Percentiles rank a stretch among this genome's conserved stretches.
These are phyloP conservation scores for Ceratopteris richardii DNA, from an alignment of 75 land plant species.

Conservation along the genomic window DNA sequence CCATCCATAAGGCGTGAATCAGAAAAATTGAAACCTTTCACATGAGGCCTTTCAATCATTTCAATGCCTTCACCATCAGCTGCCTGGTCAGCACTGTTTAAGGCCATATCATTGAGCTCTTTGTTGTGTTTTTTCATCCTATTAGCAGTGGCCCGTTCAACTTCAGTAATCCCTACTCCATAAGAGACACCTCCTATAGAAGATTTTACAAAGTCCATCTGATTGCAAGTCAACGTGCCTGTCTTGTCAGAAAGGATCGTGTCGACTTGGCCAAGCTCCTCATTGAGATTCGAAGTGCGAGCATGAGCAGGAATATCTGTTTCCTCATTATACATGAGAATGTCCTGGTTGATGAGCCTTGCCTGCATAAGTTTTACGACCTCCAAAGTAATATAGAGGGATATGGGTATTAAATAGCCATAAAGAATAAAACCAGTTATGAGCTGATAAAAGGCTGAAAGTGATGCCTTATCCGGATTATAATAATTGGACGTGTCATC, in stretches of 20 bases:
- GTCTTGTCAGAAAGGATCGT: constrained; percentile 64
- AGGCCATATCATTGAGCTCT: constrained; percentile 8
- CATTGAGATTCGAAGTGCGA: constrained; percentile 61
- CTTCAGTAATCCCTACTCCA: constrained; percentile 49
- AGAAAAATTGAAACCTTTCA: constrained; percentile 56
- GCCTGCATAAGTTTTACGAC: constrained; percentile 60
- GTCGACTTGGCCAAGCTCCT: constrained; percentile 71
- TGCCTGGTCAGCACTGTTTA: neutral
- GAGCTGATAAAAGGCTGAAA: constrained; percentile 44
- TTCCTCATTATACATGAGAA: constrained; percentile 48
- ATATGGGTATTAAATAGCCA: constrained; percentile 63
- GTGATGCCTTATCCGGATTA: constrained; percentile 24
- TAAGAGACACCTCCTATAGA: constrained; percentile 54
- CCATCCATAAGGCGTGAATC: constrained; percentile 50
- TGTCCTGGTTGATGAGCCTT: constrained; percentile 53
- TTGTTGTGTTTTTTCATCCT: constrained; percentile 18
- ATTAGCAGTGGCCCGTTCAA: constrained; percentile 46
- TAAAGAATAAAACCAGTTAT: constrained; percentile 56
- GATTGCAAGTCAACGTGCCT: constrained; percentile 62
- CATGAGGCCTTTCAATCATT: constrained; percentile 13
- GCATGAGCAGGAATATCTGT: constrained; percentile 52
- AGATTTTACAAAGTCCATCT: constrained; percentile 64
- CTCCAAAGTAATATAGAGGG: constrained; percentile 66
- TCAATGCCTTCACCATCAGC: constrained; percentile 13
- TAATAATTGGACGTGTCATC: constrained; percentile 21